A percentile compares a stretch with the other conserved stretches of the same genome.
phyloP scores from a whole-genome alignment of 257 asterid genomes.

The Catharanthus roseus region DNA sequence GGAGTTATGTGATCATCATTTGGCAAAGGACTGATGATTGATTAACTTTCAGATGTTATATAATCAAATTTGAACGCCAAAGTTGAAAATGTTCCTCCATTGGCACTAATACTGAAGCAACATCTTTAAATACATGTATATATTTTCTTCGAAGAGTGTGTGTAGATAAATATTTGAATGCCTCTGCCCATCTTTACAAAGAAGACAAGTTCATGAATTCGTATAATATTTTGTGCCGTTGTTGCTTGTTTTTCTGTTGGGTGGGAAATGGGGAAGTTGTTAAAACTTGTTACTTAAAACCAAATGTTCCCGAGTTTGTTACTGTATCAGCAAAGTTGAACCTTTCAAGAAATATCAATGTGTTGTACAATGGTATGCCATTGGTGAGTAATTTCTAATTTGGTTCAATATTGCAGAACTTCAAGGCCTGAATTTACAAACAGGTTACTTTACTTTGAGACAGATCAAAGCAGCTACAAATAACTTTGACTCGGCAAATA shows the following conservation, averaged over 20 bases:
- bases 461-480: conserved; percentile 40
- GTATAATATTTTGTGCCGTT: neutral
- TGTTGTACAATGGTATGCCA: neutral
- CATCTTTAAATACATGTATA: neutral
- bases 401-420: conserved; percentile 26
- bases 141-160: neutral
- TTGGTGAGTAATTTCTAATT: neutral
- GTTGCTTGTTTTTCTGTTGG: neutral
- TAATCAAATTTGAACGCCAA: neutral
- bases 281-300: neutral
- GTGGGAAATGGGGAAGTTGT: neutral
- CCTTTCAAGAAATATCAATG: neutral
- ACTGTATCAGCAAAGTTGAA: neutral
- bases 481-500: conserved; percentile 35
- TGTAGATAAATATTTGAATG: neutral
- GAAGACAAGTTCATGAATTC: too few species aligned
- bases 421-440: conserved; percentile 37
- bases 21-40: neutral
- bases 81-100: neutral
- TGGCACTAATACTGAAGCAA: neutral
- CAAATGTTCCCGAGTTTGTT: neutral
- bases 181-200: neutral
- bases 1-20: neutral
- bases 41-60: neutral
- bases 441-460: conserved; percentile 39